Percentiles rank a stretch among this genome's conserved stretches.
These are phyloP conservation scores for Penicillium arizonense DNA, from an alignment of 495 filamentous ascomycete genomes.

Conservation along the genomic window DNA sequence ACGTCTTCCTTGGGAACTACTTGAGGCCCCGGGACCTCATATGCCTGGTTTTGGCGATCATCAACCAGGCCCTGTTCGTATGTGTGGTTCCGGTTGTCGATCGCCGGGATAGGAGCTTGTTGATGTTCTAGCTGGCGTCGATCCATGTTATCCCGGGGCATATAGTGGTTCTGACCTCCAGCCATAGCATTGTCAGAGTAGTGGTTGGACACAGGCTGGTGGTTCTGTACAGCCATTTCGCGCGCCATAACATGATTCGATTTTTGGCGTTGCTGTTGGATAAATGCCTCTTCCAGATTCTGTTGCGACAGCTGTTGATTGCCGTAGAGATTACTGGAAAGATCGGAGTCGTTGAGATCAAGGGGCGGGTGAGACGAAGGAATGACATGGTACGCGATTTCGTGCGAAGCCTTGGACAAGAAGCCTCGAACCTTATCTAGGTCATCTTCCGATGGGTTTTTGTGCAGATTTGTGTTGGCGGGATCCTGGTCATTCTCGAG, in stretches of 20 bases:
- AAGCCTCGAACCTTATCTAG: slow-evolving; percentile 51
- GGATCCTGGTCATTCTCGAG: slow-evolving; percentile 34
- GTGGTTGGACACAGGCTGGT: slow-evolving; percentile 43
- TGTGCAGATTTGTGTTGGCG: slow-evolving; percentile 55
- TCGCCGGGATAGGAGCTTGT: slow-evolving; percentile 31
- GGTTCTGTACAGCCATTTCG: slow-evolving; percentile 45
- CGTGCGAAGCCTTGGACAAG: slow-evolving; percentile 54
- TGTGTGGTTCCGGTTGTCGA: slow-evolving; percentile 38
- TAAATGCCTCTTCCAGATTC: slow-evolving; percentile 51
- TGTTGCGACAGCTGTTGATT: slow-evolving; percentile 48
- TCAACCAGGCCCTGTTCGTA: slow-evolving; percentile 46
- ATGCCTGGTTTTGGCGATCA: slow-evolving; percentile 57
- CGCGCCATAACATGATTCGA: slow-evolving; percentile 46
- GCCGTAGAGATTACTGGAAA: slow-evolving; percentile 44
- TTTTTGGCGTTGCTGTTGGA: slow-evolving; percentile 45
- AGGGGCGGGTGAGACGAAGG: slow-evolving; percentile 48
- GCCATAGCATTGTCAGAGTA: slow-evolving; percentile 43
- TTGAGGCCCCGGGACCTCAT: slow-evolving; percentile 53
- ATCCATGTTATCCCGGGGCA: slow-evolving; percentile 32
- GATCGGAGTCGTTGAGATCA: slow-evolving; percentile 44
- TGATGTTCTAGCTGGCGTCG: slow-evolving; percentile 40
- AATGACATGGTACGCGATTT: slow-evolving; percentile 55
- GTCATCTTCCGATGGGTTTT: slow-evolving; percentile 55
- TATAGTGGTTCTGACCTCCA: slow-evolving; percentile 33
- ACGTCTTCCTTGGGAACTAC: slow-evolving; percentile 38